phyloP scores from a whole-genome alignment of 2,329 filamentous ascomycete species.

The Paracoccidioides lutzii region DNA sequence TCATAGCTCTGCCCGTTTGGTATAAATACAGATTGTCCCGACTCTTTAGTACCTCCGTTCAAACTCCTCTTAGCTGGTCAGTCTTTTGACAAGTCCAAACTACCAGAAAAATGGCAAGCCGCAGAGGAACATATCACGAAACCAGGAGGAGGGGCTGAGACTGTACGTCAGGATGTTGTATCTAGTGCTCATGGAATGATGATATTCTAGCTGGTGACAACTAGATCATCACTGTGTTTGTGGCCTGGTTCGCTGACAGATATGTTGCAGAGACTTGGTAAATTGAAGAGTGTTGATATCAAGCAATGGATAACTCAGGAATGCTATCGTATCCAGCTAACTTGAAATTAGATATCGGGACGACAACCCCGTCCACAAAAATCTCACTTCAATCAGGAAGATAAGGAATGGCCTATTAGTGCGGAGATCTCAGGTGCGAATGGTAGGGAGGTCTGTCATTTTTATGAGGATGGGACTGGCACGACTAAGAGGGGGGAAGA shows the following conservation, averaged over 20 bases:
- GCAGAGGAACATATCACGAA: slow-evolving; percentile 2
- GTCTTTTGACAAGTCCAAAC: slow-evolving; percentile 2
- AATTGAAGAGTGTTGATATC: slow-evolving; percentile 1
- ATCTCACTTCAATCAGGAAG: slow-evolving; percentile 2
- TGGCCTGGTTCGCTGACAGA: background rate
- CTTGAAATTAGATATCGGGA: background rate
- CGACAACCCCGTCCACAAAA: slow-evolving; percentile 2
- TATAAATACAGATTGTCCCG: no score
- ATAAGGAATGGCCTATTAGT: slow-evolving; percentile 3
- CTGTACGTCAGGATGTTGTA: background rate
- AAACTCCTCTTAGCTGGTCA: no score
- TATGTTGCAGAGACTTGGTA: slow-evolving; percentile 1
- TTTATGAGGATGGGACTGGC: slow-evolving; percentile 3
- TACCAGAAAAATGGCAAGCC: slow-evolving; percentile 1
- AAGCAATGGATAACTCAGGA: background rate
- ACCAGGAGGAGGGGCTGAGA: background rate
- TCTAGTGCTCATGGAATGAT: background rate
- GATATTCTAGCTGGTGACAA: background rate
- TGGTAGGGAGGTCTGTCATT: slow-evolving; percentile 3
- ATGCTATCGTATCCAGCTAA: background rate
- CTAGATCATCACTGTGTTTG: background rate
- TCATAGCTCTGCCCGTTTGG: no score
- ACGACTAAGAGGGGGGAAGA: slow-evolving; percentile 3
- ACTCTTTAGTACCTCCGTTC: no score
- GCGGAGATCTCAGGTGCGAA: slow-evolving; percentile 3